These are phyloP conservation scores for Debaryomycetaceae sp. DNA, from an alignment of 1,139 yeast genomes.

Conservation along the genomic window DNA sequence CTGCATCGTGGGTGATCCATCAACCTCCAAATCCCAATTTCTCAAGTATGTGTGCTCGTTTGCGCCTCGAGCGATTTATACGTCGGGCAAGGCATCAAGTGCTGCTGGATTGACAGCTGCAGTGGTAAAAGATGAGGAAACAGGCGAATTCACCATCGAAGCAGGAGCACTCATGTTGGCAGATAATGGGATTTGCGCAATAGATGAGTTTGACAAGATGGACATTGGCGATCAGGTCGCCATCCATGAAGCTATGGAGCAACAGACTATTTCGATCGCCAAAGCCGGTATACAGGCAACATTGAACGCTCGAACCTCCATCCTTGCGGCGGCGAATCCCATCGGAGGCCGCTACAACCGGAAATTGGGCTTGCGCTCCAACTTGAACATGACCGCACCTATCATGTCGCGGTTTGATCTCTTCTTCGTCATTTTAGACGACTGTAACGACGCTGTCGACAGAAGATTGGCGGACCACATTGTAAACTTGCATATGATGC, in stretches of 20 bases:
- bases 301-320: conserved; percentile 89
- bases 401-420: conserved; percentile 97
- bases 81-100: conserved; percentile 96
- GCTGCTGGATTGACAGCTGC: conserved; percentile 99
- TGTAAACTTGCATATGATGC: conserved; percentile 82
- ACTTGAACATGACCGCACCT: conserved; percentile 97
- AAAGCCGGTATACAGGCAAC: conserved; percentile 99
- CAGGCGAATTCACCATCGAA: conserved; percentile 94
- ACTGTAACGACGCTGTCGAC: conserved; percentile 85
- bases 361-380: conserved; percentile 72
- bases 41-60: conserved; percentile 87
- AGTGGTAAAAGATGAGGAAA: conserved; percentile 94
- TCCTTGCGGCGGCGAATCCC: conserved; percentile 96
- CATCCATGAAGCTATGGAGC: conserved; percentile 99
- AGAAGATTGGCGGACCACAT: conserved; percentile 86
- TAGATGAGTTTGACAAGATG: conserved; percentile 98
- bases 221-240: conserved; percentile 94
- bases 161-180: conserved; percentile 99
- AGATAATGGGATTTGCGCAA: conserved; percentile 96
- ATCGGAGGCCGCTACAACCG: conserved; percentile 92
- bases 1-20: conserved; percentile 97
- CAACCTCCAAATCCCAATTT: conserved; percentile 94
- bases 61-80: conserved; percentile 90
- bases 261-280: conserved; percentile 94
- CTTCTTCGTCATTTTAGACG: conserved; percentile 90